Percentiles rank a stretch among this genome's conserved stretches.
These are phyloP conservation scores for Stramenopiles sp. DNA, from an alignment of 352 stramenopile species.

Conservation along the genomic window DNA sequence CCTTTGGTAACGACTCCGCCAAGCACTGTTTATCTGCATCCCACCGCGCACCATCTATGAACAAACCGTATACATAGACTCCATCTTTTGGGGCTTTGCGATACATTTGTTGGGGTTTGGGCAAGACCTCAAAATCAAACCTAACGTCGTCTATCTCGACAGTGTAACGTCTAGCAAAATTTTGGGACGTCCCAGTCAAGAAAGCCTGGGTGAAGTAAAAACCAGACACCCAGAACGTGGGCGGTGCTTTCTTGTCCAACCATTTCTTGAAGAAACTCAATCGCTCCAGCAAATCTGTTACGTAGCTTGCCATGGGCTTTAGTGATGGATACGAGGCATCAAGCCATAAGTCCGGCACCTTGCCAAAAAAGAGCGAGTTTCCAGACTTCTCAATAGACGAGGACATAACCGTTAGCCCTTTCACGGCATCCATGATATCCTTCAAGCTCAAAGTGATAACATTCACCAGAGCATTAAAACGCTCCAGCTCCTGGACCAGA, in stretches of 20 bases:
- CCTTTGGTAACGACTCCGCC: conserved; percentile 60
- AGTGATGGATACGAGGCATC: conserved; percentile 70
- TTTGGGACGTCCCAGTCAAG: conserved; percentile 75
- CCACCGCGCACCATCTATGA: conserved; percentile 63
- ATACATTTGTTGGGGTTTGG: conserved; percentile 18
- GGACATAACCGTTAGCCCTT: conserved; percentile 79
- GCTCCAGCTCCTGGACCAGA: conserved; percentile 70
- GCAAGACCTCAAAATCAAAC: conserved; percentile 34
- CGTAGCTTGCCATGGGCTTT: conserved; percentile 67
- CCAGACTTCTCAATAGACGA: conserved; percentile 70
- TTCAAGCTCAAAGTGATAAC: conserved; percentile 56
- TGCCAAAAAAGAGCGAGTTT: conserved; percentile 67
- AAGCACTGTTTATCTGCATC: conserved; percentile 43
- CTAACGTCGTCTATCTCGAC: conserved; percentile 60
- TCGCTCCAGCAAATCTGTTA: conserved; percentile 64
- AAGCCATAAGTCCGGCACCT: conserved; percentile 68
- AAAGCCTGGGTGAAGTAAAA: conserved; percentile 92
- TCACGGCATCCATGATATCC: conserved; percentile 63
- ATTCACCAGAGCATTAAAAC: conserved; percentile 74
- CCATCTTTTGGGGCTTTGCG: conserved; percentile 37
- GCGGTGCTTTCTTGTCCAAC: conserved; percentile 56
- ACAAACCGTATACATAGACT: conserved; percentile 61
- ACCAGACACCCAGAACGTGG: conserved; percentile 74
- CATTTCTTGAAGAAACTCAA: conserved; percentile 68
- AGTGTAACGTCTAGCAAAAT: conserved; percentile 70